Conservation (phyloP, 345 rosid genomes). For the Lumnitzera littorea region DNA sequence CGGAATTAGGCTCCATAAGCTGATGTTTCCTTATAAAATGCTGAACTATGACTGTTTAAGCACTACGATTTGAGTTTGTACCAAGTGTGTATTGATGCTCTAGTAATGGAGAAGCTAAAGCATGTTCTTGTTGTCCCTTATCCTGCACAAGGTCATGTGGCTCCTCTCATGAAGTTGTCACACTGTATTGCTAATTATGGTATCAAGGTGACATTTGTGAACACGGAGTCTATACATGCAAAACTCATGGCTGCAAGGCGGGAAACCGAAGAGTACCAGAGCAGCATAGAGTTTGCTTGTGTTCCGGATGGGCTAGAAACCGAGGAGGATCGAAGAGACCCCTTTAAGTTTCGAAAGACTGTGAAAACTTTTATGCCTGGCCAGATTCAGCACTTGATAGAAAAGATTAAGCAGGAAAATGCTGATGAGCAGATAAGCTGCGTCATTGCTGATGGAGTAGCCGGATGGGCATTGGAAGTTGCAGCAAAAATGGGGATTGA, state of each 20-base stretch:
- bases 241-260: slow-evolving; percentile 14
- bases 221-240: slow-evolving; percentile 12
- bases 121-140: slow-evolving; percentile 17
- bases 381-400: slow-evolving; percentile 18
- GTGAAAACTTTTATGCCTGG: slow-evolving; percentile 7
- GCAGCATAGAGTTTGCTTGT: slow-evolving; percentile 13
- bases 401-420: neutral
- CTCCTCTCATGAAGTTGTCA: slow-evolving; percentile 27
- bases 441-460: slow-evolving; percentile 12
- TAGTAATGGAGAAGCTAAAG: neutral
- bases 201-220: slow-evolving; percentile 29
- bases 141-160: slow-evolving; percentile 24
- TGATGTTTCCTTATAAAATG: no score
- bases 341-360: slow-evolving; percentile 1
- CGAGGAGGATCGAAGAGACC: slow-evolving; percentile 5
- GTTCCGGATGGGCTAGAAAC: slow-evolving; percentile 16
- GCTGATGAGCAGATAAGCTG: slow-evolving; percentile 18
- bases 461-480: slow-evolving; percentile 20
- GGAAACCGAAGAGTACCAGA: neutral
- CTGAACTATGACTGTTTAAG: no score
- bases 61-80: no score
- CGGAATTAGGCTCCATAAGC: no score
- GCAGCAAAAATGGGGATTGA: slow-evolving; percentile 14
- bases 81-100: no score
- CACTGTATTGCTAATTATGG: slow-evolving; percentile 21